A percentile compares a stretch with the other conserved stretches of the same genome.
These are phyloP conservation scores for Anaeramoeba ignava DNA, from an alignment of 78 protist genomes.

Conservation along the genomic window DNA sequence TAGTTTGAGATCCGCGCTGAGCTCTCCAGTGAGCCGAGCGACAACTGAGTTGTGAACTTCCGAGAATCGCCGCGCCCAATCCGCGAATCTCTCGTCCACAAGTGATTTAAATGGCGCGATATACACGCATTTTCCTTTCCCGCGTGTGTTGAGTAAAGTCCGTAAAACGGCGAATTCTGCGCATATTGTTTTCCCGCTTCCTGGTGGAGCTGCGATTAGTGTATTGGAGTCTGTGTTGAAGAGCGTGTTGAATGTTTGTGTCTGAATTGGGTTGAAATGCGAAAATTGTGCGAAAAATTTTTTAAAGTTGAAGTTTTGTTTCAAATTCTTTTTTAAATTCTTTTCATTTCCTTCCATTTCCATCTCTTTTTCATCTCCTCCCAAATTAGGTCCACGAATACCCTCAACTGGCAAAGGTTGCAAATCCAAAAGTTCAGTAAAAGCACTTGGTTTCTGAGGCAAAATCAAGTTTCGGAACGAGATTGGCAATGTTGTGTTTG, in stretches of 20 bases:
- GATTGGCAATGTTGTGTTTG: constrained; percentile 69
- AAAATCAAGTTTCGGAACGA: constrained; percentile 80
- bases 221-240: constrained; percentile 86
- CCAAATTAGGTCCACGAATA: neutral
- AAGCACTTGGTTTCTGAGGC: constrained; percentile 48
- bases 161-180: constrained; percentile 92
- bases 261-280: constrained; percentile 96
- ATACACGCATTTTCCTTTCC: constrained; percentile 17
- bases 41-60: constrained; percentile 12
- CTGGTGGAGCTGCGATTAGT: constrained; percentile 95
- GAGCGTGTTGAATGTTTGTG: constrained; percentile 62
- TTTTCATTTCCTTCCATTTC: neutral
- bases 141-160: constrained; percentile 7
- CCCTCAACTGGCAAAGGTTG: constrained; percentile 4
- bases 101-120: constrained; percentile 28
- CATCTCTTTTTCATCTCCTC: neutral
- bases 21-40: constrained; percentile 50
- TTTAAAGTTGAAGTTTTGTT: neutral
- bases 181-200: constrained; percentile 82
- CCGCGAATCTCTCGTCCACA: constrained; percentile 10
- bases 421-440: constrained; percentile 15
- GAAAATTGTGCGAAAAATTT: neutral
- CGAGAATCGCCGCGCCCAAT: constrained; percentile 12
- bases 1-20: constrained; percentile 28
- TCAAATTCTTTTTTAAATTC: neutral